phyloP scores from a whole-genome alignment of 2,329 filamentous ascomycete genomes.

The Colletotrichum simmondsii region DNA sequence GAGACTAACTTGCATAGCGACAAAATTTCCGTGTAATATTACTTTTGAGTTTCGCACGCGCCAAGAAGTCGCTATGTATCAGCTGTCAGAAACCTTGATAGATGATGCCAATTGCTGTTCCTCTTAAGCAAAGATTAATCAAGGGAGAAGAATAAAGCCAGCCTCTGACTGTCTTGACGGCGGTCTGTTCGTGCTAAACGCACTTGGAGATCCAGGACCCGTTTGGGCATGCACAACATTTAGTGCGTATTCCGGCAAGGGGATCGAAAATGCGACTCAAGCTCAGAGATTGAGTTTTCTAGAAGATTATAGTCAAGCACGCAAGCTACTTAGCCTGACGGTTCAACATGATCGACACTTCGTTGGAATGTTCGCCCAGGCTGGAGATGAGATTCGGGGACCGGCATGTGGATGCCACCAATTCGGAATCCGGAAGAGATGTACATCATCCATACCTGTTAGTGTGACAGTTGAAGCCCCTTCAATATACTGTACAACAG shows the following conservation, averaged over 20 bases:
- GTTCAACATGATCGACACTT: constrained; percentile 6
- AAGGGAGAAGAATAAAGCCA: background rate
- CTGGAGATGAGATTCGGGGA: background rate
- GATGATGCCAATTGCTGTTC: background rate
- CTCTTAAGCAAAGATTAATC: background rate
- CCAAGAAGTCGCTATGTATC: background rate
- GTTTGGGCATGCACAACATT: background rate
- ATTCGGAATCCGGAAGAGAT: background rate
- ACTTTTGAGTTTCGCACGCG: background rate
- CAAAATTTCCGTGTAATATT: background rate
- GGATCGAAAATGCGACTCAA: background rate
- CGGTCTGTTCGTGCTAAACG: background rate
- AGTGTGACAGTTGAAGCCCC: background rate
- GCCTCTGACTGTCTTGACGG: background rate
- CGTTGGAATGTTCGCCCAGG: constrained; percentile 12
- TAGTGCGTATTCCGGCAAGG: background rate
- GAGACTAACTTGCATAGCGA: background rate
- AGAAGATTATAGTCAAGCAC: background rate
- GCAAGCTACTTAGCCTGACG: background rate
- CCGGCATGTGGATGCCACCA: constrained; percentile 5
- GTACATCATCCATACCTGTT: background rate
- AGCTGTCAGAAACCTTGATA: background rate
- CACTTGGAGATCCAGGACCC: background rate
- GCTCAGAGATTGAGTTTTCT: background rate
- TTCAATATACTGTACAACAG: background rate